These are phyloP conservation scores for Chondrostereum purpureum DNA, from an alignment of 1,284 basidiomycete genomes.

Conservation along the genomic window DNA sequence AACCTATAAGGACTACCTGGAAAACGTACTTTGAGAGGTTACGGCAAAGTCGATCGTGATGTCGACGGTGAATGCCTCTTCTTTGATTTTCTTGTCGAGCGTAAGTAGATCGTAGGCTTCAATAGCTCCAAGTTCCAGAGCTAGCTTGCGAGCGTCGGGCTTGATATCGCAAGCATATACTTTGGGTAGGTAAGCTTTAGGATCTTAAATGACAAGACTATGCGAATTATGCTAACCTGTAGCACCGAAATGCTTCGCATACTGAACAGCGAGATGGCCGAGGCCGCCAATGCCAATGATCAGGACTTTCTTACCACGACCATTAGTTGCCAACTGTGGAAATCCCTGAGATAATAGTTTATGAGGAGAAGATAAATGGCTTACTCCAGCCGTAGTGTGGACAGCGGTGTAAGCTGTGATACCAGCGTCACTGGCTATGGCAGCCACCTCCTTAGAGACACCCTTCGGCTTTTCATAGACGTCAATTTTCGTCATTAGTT, in stretches of 20 bases:
- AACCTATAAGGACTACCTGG: too few relatives aligned
- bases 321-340: background rate
- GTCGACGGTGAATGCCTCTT: conserved; percentile 19
- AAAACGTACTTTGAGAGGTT: conserved; percentile 18
- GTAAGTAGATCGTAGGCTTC: conserved; percentile 18
- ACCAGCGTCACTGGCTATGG: conserved; percentile 19
- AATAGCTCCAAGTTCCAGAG: conserved; percentile 18
- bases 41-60: conserved; percentile 20
- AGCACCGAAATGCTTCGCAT: conserved; percentile 20
- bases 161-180: conserved; percentile 22
- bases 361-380: background rate
- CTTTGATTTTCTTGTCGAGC: conserved; percentile 14
- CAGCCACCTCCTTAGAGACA: conserved; percentile 19
- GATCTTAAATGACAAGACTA: too few relatives aligned
- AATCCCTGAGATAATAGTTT: background rate
- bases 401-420: conserved; percentile 21
- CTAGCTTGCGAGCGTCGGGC: conserved; percentile 18
- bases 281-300: conserved; percentile 25
- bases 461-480: conserved; percentile 14
- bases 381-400: conserved; percentile 17
- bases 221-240: conserved; percentile 11
- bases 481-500: background rate
- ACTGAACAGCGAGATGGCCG: conserved; percentile 23
- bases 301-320: conserved; percentile 15
- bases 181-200: background rate